phyloP scores from a whole-genome alignment of 2,329 filamentous ascomycete genomes.

The Elsinoe ampelina region DNA sequence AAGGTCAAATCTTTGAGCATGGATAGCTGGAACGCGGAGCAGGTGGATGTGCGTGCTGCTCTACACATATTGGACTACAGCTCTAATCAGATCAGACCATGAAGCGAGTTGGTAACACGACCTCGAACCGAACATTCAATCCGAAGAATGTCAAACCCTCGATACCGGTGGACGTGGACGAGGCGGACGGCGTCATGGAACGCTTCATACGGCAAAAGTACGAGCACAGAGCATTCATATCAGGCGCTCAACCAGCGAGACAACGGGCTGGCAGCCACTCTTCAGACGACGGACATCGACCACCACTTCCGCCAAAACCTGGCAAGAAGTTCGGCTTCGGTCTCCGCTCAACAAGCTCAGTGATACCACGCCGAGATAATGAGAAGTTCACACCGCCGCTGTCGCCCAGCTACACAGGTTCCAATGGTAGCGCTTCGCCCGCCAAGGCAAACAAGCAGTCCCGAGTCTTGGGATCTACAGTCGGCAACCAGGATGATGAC shows the following conservation, averaged over 20 bases:
- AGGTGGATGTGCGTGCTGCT: conserved; percentile 65
- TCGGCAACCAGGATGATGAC: conserved; percentile 46
- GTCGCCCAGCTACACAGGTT: conserved; percentile 25
- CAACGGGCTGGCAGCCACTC: conserved; percentile 47
- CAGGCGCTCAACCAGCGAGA: conserved; percentile 29
- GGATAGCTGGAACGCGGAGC: conserved; percentile 93
- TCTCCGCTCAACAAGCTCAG: conserved; percentile 59
- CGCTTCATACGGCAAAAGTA: conserved; percentile 94
- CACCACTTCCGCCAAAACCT: conserved; percentile 51
- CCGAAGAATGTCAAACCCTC: conserved; percentile 72
- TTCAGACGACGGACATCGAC: conserved; percentile 47
- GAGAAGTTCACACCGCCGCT: conserved; percentile 28
- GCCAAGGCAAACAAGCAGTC: conserved; percentile 52
- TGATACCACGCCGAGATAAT: conserved; percentile 51
- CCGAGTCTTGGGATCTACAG: conserved; percentile 56
- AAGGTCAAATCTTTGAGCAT: conserved; percentile 98
- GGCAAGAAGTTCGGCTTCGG: conserved; percentile 54
- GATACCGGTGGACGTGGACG: conserved; percentile 81
- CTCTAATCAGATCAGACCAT: conserved; percentile 56
- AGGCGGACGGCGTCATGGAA: conserved; percentile 90
- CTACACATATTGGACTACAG: conserved; percentile 43
- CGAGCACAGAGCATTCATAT: conserved; percentile 51
- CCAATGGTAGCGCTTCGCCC: conserved; percentile 18
- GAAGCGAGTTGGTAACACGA: conserved; percentile 79
- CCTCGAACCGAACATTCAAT: conserved; percentile 85